Conservation (phyloP, 768 basidiomycete genomes). For the Boletus pseudo-olivaceus region DNA sequence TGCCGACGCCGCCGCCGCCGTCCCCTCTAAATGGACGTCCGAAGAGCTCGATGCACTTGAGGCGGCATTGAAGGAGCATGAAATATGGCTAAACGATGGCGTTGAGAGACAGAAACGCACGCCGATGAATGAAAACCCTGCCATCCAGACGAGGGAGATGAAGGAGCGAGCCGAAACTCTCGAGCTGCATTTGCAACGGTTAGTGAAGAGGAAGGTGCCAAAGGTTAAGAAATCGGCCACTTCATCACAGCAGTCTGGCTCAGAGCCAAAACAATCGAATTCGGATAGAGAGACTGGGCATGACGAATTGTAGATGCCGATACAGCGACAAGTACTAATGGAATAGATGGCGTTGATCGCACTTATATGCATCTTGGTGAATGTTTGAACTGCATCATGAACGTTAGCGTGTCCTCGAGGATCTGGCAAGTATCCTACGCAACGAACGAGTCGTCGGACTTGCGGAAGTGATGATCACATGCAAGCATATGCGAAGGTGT, state of each 20-base stretch:
- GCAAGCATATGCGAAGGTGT: not conserved
- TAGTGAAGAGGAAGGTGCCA: conserved; percentile 66
- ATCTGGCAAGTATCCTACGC: not conserved
- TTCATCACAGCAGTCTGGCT: conserved; percentile 13
- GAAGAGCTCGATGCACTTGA: conserved; percentile 85
- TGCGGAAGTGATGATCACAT: too few species aligned
- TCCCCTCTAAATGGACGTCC: conserved; percentile 76
- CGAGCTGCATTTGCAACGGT: conserved; percentile 67
- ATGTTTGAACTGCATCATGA: too few species aligned
- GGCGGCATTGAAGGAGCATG: conserved; percentile 71
- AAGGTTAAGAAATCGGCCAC: conserved; percentile 50
- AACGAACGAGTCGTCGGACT: too few species aligned
- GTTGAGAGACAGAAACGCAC: conserved; percentile 80
- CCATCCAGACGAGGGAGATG: conserved; percentile 84
- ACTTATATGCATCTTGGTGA: not conserved
- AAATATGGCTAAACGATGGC: conserved; percentile 76
- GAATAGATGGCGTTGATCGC: conserved; percentile 13
- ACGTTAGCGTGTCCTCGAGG: not conserved
- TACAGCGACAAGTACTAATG: not conserved
- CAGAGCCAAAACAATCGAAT: conserved; percentile 17
- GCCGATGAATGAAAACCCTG: conserved; percentile 75
- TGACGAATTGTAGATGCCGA: conserved; percentile 28
- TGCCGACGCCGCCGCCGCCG: conserved; percentile 51
- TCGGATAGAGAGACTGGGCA: conserved; percentile 23
- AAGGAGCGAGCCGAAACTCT: conserved; percentile 76